Conservation (phyloP, 129 eudicot species). For the Ambrosia trifida region DNA sequence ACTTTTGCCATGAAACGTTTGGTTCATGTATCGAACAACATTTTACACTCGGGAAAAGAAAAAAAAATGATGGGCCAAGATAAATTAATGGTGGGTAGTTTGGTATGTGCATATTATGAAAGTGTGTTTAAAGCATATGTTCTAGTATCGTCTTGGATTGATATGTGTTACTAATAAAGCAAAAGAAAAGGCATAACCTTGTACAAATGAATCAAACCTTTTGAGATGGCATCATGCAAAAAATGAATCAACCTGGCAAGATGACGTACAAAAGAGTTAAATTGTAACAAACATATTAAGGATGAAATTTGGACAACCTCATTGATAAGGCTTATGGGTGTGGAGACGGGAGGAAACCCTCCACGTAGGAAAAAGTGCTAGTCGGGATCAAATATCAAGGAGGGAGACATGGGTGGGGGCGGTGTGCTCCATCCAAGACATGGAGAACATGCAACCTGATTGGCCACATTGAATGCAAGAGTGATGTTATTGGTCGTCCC, state of each 20-base stretch:
- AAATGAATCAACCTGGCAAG: conserved; percentile 70
- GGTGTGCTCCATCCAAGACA: no score
- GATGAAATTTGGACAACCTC: neutral
- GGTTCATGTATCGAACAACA: conserved; percentile 63
- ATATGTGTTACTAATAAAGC: neutral
- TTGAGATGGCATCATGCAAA: conserved; percentile 71
- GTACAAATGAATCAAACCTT: conserved; percentile 53
- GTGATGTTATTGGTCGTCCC: no score
- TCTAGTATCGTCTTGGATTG: neutral
- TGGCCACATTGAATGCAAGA: no score
- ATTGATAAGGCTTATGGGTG: no score
- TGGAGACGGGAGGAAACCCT: no score
- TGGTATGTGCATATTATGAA: neutral
- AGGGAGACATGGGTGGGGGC: no score
- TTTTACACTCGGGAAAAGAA: neutral
- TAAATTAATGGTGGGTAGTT: neutral
- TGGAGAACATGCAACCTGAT: no score
- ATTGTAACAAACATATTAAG: neutral
- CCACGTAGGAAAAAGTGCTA: no score
- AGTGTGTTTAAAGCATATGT: neutral
- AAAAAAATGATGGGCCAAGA: neutral
- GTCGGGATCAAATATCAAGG: no score
- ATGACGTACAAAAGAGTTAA: conserved; percentile 10
- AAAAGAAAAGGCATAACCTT: neutral
- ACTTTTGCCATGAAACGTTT: conserved; percentile 73